A percentile compares a stretch with the other conserved stretches of the same genome.
These are phyloP conservation scores for Beta lomatogona DNA, from an alignment of 179 eudicot genomes.

Conservation along the genomic window DNA sequence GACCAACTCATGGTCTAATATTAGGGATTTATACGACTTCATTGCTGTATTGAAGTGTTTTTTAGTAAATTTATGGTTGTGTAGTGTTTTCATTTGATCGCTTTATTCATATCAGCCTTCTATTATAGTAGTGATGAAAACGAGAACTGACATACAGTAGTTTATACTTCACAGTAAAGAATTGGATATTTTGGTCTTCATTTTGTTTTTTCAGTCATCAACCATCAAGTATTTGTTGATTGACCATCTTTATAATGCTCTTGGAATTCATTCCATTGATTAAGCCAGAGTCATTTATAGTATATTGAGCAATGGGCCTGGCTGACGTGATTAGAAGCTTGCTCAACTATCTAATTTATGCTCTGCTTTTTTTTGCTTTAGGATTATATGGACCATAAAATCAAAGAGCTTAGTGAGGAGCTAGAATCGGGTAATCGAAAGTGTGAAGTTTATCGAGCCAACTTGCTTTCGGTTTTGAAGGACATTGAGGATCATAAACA, in stretches of 20 bases:
- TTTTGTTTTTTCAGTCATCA: not conserved
- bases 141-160: no score
- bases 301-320: not conserved
- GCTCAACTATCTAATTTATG: conserved; percentile 13
- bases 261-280: not conserved
- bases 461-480: conserved; percentile 63
- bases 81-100: no score
- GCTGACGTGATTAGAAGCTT: not conserved
- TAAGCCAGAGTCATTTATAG: not conserved
- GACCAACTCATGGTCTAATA: not conserved
- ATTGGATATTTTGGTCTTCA: no score
- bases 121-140: no score
- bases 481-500: conserved; percentile 83
- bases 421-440: conserved; percentile 65
- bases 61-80: no score
- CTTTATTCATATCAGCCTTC: no score
- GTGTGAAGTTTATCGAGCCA: conserved; percentile 75
- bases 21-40: not conserved
- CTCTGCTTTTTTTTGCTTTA: conserved; percentile 26
- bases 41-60: no score
- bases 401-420: conserved; percentile 62
- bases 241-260: not conserved
- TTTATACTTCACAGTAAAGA: no score
- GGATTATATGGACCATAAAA: conserved; percentile 82
- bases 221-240: not conserved